Percentiles rank a stretch among this genome's conserved stretches.
Evolutionary conservation across 1,139 yeast genomes (phyloP).

Genomic region (Lodderomyces parapsilosis): DNA sequence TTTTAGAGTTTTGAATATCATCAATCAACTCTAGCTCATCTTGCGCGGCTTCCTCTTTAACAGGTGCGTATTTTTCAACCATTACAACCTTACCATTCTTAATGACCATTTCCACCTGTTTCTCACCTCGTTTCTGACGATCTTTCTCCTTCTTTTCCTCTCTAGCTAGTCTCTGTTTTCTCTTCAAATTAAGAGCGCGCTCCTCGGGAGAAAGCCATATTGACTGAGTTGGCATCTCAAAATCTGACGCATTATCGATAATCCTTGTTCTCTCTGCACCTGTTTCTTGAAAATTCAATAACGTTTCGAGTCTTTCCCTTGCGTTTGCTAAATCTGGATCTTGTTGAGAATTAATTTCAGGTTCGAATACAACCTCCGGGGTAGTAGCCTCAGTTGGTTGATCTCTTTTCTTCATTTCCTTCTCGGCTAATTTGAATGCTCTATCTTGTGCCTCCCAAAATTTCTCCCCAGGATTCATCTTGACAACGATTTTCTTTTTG

Average conservation of each 20-base stretch:
- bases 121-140: slow-evolving; percentile 70
- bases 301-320: slow-evolving; percentile 65
- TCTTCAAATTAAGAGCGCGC: slow-evolving; percentile 76
- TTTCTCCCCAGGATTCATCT: slow-evolving; percentile 60
- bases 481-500: slow-evolving; percentile 45
- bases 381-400: slow-evolving; percentile 16
- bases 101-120: slow-evolving; percentile 74
- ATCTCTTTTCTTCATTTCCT: slow-evolving; percentile 29
- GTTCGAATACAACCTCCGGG: slow-evolving; percentile 18
- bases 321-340: slow-evolving; percentile 65
- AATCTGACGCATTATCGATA: slow-evolving; percentile 92
- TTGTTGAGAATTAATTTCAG: slow-evolving; percentile 16
- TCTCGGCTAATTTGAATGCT: slow-evolving; percentile 54
- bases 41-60: slow-evolving; percentile 20
- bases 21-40: slow-evolving; percentile 31
- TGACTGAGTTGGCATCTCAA: slow-evolving; percentile 56
- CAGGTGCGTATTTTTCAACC: slow-evolving; percentile 36
- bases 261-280: slow-evolving; percentile 89
- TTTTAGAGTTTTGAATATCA: slow-evolving; percentile 20
- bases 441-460: slow-evolving; percentile 68
- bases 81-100: slow-evolving; percentile 74
- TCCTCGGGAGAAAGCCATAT: slow-evolving; percentile 91
- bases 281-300: slow-evolving; percentile 78
- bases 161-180: slow-evolving; percentile 72
- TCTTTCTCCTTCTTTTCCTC: slow-evolving; percentile 58